Percentiles rank a stretch among this genome's conserved stretches.
Evolutionary conservation across 352 stramenopile species (phyloP).

Genomic region (Pythium biforme): DNA sequence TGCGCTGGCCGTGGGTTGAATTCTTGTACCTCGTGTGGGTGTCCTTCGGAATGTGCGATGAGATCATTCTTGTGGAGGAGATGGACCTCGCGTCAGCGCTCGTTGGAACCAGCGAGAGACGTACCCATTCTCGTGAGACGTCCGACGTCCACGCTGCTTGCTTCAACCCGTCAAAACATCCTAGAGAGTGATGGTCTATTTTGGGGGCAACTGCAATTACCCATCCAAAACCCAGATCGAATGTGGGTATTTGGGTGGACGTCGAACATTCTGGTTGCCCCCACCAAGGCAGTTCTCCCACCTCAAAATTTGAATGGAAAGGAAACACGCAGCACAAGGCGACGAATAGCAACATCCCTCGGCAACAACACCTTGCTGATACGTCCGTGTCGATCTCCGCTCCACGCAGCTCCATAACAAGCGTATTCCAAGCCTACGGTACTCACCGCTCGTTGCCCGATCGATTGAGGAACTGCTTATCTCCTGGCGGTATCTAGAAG

Average conservation of each 20-base stretch:
- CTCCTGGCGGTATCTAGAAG: background rate
- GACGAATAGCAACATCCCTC: background rate
- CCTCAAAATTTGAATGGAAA: conserved; percentile 27
- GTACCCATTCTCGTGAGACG: background rate
- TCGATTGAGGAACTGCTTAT: conserved; percentile 5
- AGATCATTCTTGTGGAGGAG: background rate
- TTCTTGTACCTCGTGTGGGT: background rate
- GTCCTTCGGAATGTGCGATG: background rate
- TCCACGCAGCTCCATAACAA: background rate
- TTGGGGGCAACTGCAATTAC: conserved; percentile 7
- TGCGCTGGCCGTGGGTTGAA: background rate
- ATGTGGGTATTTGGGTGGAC: conserved; percentile 14
- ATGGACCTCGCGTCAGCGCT: too few relatives aligned
- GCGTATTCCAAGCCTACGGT: background rate
- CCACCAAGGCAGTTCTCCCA: too few relatives aligned
- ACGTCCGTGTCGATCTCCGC: background rate
- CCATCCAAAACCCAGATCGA: background rate
- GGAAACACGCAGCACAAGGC: conserved; percentile 10
- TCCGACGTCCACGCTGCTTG: too few relatives aligned
- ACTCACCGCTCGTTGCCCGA: background rate
- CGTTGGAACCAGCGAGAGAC: too few relatives aligned
- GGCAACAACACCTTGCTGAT: conserved; percentile 1
- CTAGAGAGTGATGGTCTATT: conserved; percentile 18
- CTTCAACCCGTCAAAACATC: conserved; percentile 5
- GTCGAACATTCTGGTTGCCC: conserved; percentile 20